Evolutionary conservation across 352 stramenopile genomes (phyloP), one percentile per base, ranked within the genome.

Genomic region (Pythium dissotocum): DNA sequence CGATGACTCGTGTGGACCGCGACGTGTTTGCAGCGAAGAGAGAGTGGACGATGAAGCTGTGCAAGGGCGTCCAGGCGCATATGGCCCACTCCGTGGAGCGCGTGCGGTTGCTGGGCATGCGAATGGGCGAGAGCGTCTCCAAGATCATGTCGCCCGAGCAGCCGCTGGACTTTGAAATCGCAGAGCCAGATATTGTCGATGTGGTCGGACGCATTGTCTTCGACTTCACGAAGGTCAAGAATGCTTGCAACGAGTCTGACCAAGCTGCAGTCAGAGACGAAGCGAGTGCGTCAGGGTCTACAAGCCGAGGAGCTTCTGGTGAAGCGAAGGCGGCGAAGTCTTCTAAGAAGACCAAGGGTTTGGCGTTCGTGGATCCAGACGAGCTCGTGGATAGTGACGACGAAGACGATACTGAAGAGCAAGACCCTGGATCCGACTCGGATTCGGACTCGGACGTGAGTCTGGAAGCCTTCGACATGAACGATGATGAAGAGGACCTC

Each of bases 401-500:
- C 3, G 60, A 56, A 32, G 75, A 65, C 28, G 40, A 18, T 21
- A 48, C 10, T 18, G 72, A 71, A 6, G 69, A 63, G 16, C 77
- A 74, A 51, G 72, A 63, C 2, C 59, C 75, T 44, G 67, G 70
- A 36, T 63, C 68, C 26, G 68, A 69, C 10, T 71, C 49, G 0
- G 75, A 85, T 12, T 82, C 82, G 6, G 82, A 90, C 48, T 93
- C 85, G 13, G 83, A 93, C 33, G 75, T 82, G 67, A 94, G 85
- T 46, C 63, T 94, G 36, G 77, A 83, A 35, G 76, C 85, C 8
- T 94, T 83, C 46, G 77, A 92, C 57, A 63, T 94, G 40, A 51
- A 84, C 4, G 85, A 94, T 49, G 71, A 91, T 48, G 83, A 94
- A 65, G 66, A 87, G 63, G 85, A 94, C 38, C 73, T 94, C 44